These are phyloP conservation scores for Solanum etuberosum DNA, from an alignment of 257 asterid genomes.

Conservation along the genomic window DNA sequence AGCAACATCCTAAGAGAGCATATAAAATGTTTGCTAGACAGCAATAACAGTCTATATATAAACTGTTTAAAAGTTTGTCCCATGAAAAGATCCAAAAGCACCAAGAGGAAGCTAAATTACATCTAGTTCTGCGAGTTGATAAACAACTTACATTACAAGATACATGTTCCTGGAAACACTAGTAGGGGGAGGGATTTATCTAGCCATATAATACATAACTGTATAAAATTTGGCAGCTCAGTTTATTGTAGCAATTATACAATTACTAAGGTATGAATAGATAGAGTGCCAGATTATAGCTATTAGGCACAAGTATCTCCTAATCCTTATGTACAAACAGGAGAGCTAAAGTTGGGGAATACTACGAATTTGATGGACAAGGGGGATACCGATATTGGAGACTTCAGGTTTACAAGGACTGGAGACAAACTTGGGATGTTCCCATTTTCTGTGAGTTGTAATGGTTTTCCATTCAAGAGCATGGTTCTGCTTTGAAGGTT, in stretches of 20 bases:
- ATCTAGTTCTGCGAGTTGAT: not conserved
- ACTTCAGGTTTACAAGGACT: constrained; percentile 9
- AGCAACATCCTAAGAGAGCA: not conserved
- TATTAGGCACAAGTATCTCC: not conserved
- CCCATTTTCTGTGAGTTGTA: constrained; percentile 36
- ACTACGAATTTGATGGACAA: constrained; percentile 61
- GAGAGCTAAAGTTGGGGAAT: constrained; percentile 52
- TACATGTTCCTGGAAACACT: not conserved
- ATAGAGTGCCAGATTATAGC: not conserved
- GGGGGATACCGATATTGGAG: constrained; percentile 39
- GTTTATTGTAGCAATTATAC: not conserved
- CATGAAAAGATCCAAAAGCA: not conserved
- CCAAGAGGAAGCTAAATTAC: not conserved
- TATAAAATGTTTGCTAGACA: not conserved
- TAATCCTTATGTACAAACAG: constrained; percentile 23
- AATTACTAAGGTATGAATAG: not conserved
- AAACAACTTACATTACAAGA: not conserved
- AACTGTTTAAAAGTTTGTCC: not conserved
- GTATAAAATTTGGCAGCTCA: not conserved
- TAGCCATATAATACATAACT: not conserved
- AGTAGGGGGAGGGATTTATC: not conserved
- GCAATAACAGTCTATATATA: not conserved
- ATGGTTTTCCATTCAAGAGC: constrained; percentile 50
- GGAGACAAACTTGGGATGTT: constrained; percentile 45
- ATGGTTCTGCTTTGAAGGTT: constrained; percentile 39